A percentile compares a stretch with the other conserved stretches of the same genome.
Conservation (phyloP, 108 stramenopile genomes). For the Cylindrotheca closterium region DNA sequence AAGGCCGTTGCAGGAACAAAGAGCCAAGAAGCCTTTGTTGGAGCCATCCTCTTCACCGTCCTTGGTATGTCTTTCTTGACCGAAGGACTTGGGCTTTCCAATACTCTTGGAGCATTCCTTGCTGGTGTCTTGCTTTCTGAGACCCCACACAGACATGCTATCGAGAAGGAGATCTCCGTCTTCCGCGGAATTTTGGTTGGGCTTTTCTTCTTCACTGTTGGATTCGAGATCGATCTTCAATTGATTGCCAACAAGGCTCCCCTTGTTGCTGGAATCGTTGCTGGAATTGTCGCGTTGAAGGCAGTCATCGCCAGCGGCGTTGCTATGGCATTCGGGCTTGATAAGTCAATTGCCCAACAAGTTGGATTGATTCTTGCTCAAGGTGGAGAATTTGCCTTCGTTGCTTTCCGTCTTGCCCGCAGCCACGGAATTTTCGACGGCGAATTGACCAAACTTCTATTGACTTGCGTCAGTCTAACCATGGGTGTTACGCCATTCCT, state of each 20-base stretch:
- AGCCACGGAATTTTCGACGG: constrained; percentile 76
- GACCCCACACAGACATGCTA: constrained; percentile 76
- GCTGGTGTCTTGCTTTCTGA: constrained; percentile 89
- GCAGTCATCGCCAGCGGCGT: constrained; percentile 65
- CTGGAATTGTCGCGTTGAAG: constrained; percentile 79
- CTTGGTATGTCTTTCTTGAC: constrained; percentile 90
- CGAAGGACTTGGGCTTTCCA: constrained; percentile 90
- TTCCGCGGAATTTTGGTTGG: constrained; percentile 92
- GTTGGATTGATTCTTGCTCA: constrained; percentile 87
- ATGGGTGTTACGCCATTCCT: constrained; percentile 92
- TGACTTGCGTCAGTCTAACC: constrained; percentile 88
- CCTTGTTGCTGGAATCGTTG: constrained; percentile 61
- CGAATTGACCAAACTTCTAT: constrained; percentile 77
- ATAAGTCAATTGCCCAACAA: constrained; percentile 66
- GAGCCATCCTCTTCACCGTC: constrained; percentile 79
- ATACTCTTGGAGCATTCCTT: constrained; percentile 92
- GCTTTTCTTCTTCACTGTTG: constrained; percentile 95
- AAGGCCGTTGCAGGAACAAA: constrained; percentile 62
- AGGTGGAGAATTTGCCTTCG: constrained; percentile 95
- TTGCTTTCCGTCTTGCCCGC: constrained; percentile 90
- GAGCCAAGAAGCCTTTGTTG: constrained; percentile 90
- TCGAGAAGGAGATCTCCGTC: constrained; percentile 88
- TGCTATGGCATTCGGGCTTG: constrained; percentile 60
- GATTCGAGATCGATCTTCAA: constrained; percentile 90
- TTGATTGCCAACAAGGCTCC: constrained; percentile 66